Base-by-base conservation (phyloP, 2,329 filamentous ascomycete species). In the Ascochyta pisi region DNA sequence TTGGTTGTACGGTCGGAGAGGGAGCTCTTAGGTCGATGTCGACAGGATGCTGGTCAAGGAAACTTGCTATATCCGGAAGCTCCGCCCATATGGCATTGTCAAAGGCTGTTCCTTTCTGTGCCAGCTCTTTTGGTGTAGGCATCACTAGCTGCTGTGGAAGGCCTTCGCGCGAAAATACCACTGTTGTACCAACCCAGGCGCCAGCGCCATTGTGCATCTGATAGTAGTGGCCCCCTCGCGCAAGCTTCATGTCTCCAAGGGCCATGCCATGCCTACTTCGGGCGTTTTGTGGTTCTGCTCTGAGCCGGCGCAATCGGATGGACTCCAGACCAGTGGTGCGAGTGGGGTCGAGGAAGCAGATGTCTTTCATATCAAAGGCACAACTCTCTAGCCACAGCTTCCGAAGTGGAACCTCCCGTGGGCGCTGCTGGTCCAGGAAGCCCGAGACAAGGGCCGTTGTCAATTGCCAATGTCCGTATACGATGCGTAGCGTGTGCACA, bases 311-410 rank as follows among this genome's bases (percentile, higher is more conserved):
- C 34, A 81, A 59, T 2, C 79, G 74, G 22, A 82, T 54, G 31
- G 72, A 78, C 50, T 81, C 71, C 3, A 82, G 64, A 0, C 72
- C 74, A 7, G 57, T 61, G 2, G 72, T 66, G 40, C 73, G 58
- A 6, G 70, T 15, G 16, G 58, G 33, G 1, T 62, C 44, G 3
- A 65, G 60, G 27, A 67, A 60, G 15, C 35, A 50, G 13, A 63
- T 50, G 3, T 61, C 50, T 12, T 61, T 47, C 1, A 69, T 67
- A 5, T 70, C 68, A 9, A 69, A 65, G 15, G 72, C 74, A 53
- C 76, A 78, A 48, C 75, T 79, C 50, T 82, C 79, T 4, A 82
- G 65, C 79, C 79, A 82, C 5, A 82, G 69, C 47, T 69, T 76
- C 10, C 74, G 70, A 13, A 81, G 54, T 2, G 71, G 71, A 7